phyloP scores from a whole-genome alignment of 1,139 yeast genomes.

The Nakaseomyces kungkrabaensis region DNA sequence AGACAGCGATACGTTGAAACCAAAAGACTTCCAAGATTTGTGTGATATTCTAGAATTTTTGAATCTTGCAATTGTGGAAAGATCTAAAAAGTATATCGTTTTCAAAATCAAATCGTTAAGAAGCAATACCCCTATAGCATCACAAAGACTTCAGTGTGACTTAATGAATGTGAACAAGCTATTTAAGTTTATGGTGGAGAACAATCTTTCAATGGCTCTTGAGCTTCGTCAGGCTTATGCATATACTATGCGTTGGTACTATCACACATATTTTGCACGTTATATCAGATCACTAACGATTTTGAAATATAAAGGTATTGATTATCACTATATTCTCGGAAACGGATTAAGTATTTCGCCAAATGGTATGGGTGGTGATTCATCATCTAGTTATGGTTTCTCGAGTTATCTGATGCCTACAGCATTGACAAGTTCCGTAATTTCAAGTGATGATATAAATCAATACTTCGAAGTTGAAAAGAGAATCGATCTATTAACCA shows the following conservation, averaged over 20 bases:
- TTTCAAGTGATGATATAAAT: slow-evolving; percentile 20
- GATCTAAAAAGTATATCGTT: slow-evolving; percentile 63
- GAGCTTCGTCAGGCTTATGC: slow-evolving; percentile 74
- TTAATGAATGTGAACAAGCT: slow-evolving; percentile 53
- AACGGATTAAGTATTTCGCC: slow-evolving; percentile 15
- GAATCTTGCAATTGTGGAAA: slow-evolving; percentile 44
- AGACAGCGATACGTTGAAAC: slow-evolving; percentile 9
- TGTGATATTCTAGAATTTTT: slow-evolving; percentile 30
- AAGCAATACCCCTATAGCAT: slow-evolving; percentile 40
- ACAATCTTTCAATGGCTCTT: slow-evolving; percentile 56
- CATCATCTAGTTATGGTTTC: slow-evolving; percentile 14
- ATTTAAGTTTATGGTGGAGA: slow-evolving; percentile 44
- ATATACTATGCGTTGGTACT: slow-evolving; percentile 91
- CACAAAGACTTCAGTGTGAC: slow-evolving; percentile 66
- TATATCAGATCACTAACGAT: slow-evolving; percentile 69
- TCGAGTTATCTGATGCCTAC: slow-evolving; percentile 19
- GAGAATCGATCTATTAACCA: slow-evolving; percentile 43
- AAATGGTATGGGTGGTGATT: slow-evolving; percentile 11
- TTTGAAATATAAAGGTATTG: slow-evolving; percentile 44
- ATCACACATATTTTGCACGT: slow-evolving; percentile 65
- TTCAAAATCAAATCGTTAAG: slow-evolving; percentile 55
- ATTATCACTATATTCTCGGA: slow-evolving; percentile 34
- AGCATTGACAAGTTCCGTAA: slow-evolving; percentile 14
- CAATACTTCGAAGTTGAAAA: slow-evolving; percentile 51
- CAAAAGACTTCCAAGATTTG: slow-evolving; percentile 23